Base-by-base conservation (phyloP, 1,284 basidiomycete genomes). In the Tylopilus orsonianus region DNA sequence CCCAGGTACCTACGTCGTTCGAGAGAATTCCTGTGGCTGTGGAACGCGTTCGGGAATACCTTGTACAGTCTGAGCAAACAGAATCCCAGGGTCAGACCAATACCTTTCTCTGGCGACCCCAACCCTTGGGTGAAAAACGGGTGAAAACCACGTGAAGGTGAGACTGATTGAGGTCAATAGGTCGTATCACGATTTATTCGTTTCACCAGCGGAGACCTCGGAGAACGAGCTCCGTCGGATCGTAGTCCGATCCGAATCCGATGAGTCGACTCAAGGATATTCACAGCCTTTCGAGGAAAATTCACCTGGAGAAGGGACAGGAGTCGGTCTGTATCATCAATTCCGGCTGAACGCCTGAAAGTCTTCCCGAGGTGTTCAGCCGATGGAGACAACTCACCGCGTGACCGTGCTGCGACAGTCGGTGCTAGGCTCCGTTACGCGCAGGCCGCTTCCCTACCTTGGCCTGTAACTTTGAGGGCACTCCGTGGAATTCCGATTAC, bases 401-500 rank as follows among this genome's bases (percentile, higher is more conserved):
- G 43, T 35, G 32, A 29, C 29, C 44, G n/a, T n/a, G 44, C 24
- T 39, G 12, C 33, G 46, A 46, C 43, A 38, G 36, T 22, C 27
- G 42, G 19, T 42, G 14, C 19, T 44, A 26, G 41, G 44, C 41
- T 40, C 45, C 41, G 32, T 35, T 43, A 44, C 36, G 29, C 39
- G 39, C 46, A 44, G 37, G 33, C 10, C 19, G 8, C 26, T 36
- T 46, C 46, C 41, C 48, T 23, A 20, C 42, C 32, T 44, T 7
- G 49, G 38, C 16, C 35, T 42, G 24, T 41, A 52, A 39, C n/a
- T n/a, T n/a, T n/a, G n/a, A 32, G 34, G 45, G 9, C 19, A 41
- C 44, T 47, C 60, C 62, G 60, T 66, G 64, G 60, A 62, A 41
- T 51, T 56, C 56, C 62, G 52, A 40, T 43, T 3, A 44, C 18